Percentiles rank a stretch among this genome's conserved stretches.
Evolutionary conservation across 2,329 filamentous ascomycete genomes (phyloP).

Genomic region (Microdochium bolleyi): DNA sequence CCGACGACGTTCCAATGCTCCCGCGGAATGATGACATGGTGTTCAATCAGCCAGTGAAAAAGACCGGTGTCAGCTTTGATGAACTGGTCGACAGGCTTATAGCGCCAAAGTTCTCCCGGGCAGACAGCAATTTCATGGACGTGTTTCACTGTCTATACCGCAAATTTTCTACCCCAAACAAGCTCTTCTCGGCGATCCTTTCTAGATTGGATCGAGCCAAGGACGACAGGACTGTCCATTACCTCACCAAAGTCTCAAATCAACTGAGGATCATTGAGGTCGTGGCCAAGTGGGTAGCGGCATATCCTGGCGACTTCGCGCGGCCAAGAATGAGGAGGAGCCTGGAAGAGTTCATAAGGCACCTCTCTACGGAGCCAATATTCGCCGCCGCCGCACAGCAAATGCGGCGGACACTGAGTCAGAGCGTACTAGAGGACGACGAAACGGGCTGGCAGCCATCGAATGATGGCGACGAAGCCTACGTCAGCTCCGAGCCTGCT

Average conservation of each 20-base stretch:
- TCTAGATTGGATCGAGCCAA: slow-evolving; percentile 65
- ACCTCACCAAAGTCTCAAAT: slow-evolving; percentile 69
- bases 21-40: slow-evolving; percentile 59
- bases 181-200: slow-evolving; percentile 71
- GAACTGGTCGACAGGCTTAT: slow-evolving; percentile 84
- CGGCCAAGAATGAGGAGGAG: slow-evolving; percentile 63
- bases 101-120: slow-evolving; percentile 70
- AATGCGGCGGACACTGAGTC: slow-evolving; percentile 71
- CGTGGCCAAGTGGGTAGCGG: slow-evolving; percentile 79
- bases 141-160: slow-evolving; percentile 91
- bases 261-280: slow-evolving; percentile 80
- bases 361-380: slow-evolving; percentile 69
- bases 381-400: slow-evolving; percentile 81
- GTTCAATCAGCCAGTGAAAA: slow-evolving; percentile 43
- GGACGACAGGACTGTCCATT: slow-evolving; percentile 57
- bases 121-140: slow-evolving; percentile 81
- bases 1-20: slow-evolving; percentile 59
- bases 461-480: slow-evolving; percentile 58
- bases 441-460: slow-evolving; percentile 73
- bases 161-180: slow-evolving; percentile 78
- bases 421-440: slow-evolving; percentile 71
- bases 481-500: slow-evolving; percentile 10
- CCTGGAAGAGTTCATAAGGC: slow-evolving; percentile 66
- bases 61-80: slow-evolving; percentile 50
- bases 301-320: slow-evolving; percentile 91